These are phyloP conservation scores for Trichoderma breve DNA, from an alignment of 2,329 filamentous ascomycete genomes.

Conservation along the genomic window DNA sequence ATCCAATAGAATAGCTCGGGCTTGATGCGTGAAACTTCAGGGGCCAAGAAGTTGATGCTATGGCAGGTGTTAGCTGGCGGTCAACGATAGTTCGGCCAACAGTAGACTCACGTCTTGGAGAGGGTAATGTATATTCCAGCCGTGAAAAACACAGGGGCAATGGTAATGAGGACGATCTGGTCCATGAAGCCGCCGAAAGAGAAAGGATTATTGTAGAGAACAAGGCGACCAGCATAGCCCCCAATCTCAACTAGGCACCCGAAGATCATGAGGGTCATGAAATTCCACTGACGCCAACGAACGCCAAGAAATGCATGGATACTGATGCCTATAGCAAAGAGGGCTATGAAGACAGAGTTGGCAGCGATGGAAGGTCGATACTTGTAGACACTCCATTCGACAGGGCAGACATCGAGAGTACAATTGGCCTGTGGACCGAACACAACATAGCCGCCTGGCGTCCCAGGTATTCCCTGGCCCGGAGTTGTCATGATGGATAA, in stretches of 20 bases:
- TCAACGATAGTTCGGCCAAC: neutral
- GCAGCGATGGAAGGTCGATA: slow-evolving; percentile 44
- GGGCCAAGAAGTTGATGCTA: slow-evolving; percentile 41
- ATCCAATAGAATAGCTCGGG: slow-evolving; percentile 43
- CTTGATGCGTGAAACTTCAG: slow-evolving; percentile 40
- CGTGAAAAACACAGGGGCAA: slow-evolving; percentile 37
- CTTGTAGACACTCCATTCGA: slow-evolving; percentile 40
- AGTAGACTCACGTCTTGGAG: slow-evolving; percentile 34
- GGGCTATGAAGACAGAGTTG: slow-evolving; percentile 44
- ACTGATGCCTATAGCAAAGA: slow-evolving; percentile 44
- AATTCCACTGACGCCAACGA: slow-evolving; percentile 41
- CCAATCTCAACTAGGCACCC: slow-evolving; percentile 58
- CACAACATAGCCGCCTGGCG: slow-evolving; percentile 20
- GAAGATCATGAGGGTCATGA: slow-evolving; percentile 47
- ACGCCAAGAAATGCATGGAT: slow-evolving; percentile 41
- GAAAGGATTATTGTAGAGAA: slow-evolving; percentile 57
- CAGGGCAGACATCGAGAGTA: slow-evolving; percentile 45
- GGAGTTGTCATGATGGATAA: neutral
- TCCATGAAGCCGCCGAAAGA: slow-evolving; percentile 57
- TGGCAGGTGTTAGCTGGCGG: neutral
- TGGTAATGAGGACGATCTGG: slow-evolving; percentile 61
- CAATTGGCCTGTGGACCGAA: slow-evolving; percentile 47
- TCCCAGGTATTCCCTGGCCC: neutral
- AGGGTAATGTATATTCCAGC: slow-evolving; percentile 56
- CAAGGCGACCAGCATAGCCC: slow-evolving; percentile 59